These are phyloP conservation scores for Plasmopara halstedii DNA, from an alignment of 352 stramenopile genomes.

Conservation along the genomic window DNA sequence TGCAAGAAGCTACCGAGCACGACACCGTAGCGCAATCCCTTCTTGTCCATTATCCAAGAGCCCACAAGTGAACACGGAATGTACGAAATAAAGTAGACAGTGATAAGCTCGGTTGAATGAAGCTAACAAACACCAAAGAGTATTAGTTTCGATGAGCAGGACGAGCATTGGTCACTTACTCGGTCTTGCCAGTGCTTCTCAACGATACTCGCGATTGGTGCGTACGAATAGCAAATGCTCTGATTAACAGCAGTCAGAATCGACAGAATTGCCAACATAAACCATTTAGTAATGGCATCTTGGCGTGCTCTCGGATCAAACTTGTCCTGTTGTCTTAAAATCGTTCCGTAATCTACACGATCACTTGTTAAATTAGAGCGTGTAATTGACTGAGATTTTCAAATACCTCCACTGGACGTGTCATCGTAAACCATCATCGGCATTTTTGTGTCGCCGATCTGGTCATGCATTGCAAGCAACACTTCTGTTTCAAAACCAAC, in stretches of 20 bases:
- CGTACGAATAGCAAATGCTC: constrained; percentile 74
- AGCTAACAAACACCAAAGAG: constrained; percentile 14
- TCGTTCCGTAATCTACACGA: constrained; percentile 15
- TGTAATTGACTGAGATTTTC: neutral
- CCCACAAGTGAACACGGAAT: constrained; percentile 73
- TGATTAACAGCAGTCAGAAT: constrained; percentile 61
- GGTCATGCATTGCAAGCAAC: no score
- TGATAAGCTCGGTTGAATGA: constrained; percentile 69
- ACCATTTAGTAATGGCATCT: constrained; percentile 14
- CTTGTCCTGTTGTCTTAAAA: constrained; percentile 14
- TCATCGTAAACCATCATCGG: constrained; percentile 20
- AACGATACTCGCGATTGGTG: constrained; percentile 55
- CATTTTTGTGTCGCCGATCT: no score
- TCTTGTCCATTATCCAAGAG: constrained; percentile 79
- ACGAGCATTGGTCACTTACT: constrained; percentile 14
- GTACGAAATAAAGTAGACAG: constrained; percentile 72
- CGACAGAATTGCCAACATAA: constrained; percentile 65
- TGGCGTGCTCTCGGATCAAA: neutral
- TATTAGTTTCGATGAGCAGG: neutral
- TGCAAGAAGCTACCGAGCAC: constrained; percentile 52
- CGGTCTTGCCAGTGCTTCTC: constrained; percentile 48
- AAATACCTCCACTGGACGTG: constrained; percentile 16
- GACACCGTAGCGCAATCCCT: constrained; percentile 54
- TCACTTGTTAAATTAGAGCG: neutral
- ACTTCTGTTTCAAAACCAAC: no score